Percentiles rank a stretch among this genome's conserved stretches.
Conservation (phyloP, 139 green algal species). For the Nannochloris sp. region DNA sequence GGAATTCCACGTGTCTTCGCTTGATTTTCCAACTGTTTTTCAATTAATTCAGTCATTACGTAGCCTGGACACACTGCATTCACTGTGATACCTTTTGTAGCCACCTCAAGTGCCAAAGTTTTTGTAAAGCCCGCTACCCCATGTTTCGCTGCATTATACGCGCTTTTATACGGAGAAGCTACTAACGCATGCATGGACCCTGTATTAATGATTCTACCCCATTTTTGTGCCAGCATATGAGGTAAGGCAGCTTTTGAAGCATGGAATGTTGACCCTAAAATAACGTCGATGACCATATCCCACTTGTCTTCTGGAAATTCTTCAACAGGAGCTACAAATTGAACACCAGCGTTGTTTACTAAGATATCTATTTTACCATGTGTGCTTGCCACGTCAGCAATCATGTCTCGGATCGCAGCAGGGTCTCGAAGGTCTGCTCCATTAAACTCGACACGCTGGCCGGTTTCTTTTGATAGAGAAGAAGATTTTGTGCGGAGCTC, state of each 20-base stretch:
- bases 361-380: conserved; percentile 47
- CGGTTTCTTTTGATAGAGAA: conserved; percentile 20
- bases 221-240: conserved; percentile 66
- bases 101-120: conserved; percentile 70
- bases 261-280: conserved; percentile 70
- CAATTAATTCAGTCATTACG: conserved; percentile 53
- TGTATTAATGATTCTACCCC: conserved; percentile 85
- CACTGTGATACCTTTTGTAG: conserved; percentile 42
- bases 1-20: conserved; percentile 62
- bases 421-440: conserved; percentile 5
- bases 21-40: conserved; percentile 63
- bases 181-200: conserved; percentile 77
- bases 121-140: conserved; percentile 76
- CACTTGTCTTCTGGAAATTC: conserved; percentile 82
- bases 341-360: conserved; percentile 68
- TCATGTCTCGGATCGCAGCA: conserved; percentile 32
- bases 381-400: conserved; percentile 23
- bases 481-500: conserved; percentile 20
- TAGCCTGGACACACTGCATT: conserved; percentile 28
- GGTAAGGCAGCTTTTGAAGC: conserved; percentile 75
- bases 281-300: conserved; percentile 63
- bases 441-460: conserved; percentile 15
- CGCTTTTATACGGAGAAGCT: conserved; percentile 81
- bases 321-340: conserved; percentile 68
- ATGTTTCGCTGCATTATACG: conserved; percentile 91